Conservation (phyloP, 352 stramenopile species). For the Phytophthora sp. region DNA sequence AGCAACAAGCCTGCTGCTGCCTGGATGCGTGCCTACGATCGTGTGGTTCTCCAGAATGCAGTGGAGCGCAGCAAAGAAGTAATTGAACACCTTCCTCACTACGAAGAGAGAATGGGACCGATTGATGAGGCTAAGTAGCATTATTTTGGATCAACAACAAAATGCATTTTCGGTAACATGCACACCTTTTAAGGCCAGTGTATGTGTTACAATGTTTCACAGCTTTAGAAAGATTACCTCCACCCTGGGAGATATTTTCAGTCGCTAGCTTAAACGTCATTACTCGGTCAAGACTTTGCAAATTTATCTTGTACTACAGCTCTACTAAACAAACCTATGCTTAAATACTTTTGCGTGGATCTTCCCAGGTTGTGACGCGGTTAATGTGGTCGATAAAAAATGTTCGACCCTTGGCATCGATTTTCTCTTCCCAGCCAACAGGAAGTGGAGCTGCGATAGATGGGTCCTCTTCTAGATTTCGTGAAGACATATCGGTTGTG, state of each 20-base stretch:
- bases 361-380: conserved; percentile 72
- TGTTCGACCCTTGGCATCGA: conserved; percentile 62
- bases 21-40: conserved; percentile 74
- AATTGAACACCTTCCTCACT: conserved; percentile 33
- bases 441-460: conserved; percentile 35
- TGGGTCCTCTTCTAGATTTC: background rate
- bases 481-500: conserved; percentile 3
- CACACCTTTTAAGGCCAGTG: too few relatives aligned
- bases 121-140: conserved; percentile 18
- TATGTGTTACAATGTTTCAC: too few relatives aligned
- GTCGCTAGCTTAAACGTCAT: too few relatives aligned
- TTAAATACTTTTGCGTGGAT: conserved; percentile 41
- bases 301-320: background rate
- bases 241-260: too few relatives aligned
- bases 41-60: conserved; percentile 65
- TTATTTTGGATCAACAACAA: background rate
- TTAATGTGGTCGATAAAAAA: conserved; percentile 86
- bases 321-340: background rate
- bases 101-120: conserved; percentile 16
- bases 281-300: too few relatives aligned
- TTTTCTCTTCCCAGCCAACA: conserved; percentile 74
- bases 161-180: conserved; percentile 9
- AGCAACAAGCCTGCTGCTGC: conserved; percentile 36
- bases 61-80: conserved; percentile 73
- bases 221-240: too few relatives aligned